A percentile compares a stretch with the other conserved stretches of the same genome.
Conservation (phyloP, 2,329 filamentous ascomycete genomes). For the Cladosporium oxysporum region DNA sequence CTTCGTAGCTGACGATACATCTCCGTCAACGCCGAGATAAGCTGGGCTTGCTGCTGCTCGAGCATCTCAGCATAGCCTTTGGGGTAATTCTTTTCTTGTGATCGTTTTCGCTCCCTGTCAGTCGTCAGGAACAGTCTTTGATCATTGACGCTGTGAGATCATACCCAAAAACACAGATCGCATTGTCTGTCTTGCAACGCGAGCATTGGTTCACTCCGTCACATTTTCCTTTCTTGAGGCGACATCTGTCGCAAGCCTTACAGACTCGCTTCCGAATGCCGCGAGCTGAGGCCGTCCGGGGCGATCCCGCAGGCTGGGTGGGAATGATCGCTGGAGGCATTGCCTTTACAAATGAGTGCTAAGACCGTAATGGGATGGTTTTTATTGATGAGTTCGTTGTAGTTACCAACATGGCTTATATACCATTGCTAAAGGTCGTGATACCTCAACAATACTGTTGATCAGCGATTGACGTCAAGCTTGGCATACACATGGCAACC, state of each 20-base stretch:
- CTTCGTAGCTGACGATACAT: conserved; percentile 56
- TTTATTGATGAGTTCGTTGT: background rate
- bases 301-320: conserved; percentile 25
- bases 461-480: background rate
- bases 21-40: conserved; percentile 62
- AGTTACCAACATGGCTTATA: background rate
- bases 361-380: background rate
- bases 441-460: background rate
- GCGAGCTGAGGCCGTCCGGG: conserved; percentile 29
- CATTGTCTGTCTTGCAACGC: conserved; percentile 64
- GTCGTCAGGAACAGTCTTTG: background rate
- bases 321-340: conserved; percentile 28
- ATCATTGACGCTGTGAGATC: background rate
- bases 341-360: conserved; percentile 1
- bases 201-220: conserved; percentile 64
- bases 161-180: conserved; percentile 63
- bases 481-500: background rate
- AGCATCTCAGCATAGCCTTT: conserved; percentile 69
- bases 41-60: conserved; percentile 64
- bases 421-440: background rate
- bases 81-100: conserved; percentile 67
- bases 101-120: conserved; percentile 59
- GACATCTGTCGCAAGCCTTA: conserved; percentile 67
- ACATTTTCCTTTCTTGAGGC: conserved; percentile 69
- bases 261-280: conserved; percentile 60